phyloP scores from a whole-genome alignment of 805 yeast species.

The Pichia pseudocactophila region DNA sequence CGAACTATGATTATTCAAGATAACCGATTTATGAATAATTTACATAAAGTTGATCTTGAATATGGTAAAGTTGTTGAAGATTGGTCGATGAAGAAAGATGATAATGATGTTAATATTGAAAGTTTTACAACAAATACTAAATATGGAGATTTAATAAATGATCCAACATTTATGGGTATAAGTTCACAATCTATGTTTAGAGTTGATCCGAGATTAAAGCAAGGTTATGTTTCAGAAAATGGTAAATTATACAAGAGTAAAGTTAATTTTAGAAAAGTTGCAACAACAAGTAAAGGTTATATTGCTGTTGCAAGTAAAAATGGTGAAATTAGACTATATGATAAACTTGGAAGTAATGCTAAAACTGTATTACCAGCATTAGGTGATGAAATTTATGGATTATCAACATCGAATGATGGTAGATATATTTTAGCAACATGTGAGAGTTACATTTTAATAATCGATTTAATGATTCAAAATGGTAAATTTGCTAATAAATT shows the following conservation, averaged over 20 bases:
- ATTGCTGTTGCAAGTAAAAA: conserved; percentile 67
- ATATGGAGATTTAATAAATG: conserved; percentile 64
- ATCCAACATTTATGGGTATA: conserved; percentile 66
- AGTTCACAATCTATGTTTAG: conserved; percentile 58
- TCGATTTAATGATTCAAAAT: conserved; percentile 55
- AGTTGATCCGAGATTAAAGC: conserved; percentile 69
- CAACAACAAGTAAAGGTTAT: conserved; percentile 67
- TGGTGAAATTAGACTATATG: conserved; percentile 72
- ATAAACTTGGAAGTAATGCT: conserved; percentile 65
- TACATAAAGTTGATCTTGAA: conserved; percentile 72
- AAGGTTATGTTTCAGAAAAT: conserved; percentile 47
- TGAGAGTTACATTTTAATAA: conserved; percentile 55
- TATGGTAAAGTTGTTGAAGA: conserved; percentile 81
- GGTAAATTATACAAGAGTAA: conserved; percentile 50
- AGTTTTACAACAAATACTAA: conserved; percentile 64
- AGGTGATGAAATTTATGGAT: conserved; percentile 62
- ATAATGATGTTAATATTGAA: conserved; percentile 34
- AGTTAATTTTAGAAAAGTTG: conserved; percentile 46
- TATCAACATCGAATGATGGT: conserved; percentile 74
- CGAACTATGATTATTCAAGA: conserved; percentile 58
- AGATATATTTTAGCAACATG: conserved; percentile 78
- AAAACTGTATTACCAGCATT: conserved; percentile 74
- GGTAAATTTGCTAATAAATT: conserved; percentile 51
- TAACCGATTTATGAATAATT: conserved; percentile 31
- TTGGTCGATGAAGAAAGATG: conserved; percentile 47